Evolutionary conservation across 2,329 filamentous ascomycete species (phyloP).

Genomic region (Remersonia thermophila): DNA sequence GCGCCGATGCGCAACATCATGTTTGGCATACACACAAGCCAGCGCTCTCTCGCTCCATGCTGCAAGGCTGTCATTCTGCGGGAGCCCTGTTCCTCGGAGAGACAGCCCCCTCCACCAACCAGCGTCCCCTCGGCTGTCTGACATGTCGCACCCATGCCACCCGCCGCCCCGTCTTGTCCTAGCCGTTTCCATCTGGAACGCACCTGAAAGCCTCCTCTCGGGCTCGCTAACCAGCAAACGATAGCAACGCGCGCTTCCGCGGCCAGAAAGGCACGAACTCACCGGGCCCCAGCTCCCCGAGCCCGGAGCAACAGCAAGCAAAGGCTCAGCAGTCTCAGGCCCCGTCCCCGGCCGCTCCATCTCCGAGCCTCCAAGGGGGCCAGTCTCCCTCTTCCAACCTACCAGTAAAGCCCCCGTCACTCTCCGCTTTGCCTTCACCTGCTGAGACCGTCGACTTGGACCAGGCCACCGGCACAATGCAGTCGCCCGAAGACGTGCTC

Average conservation of each 20-base stretch:
- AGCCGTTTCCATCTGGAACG: too few species aligned
- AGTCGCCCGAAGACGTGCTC: constrained; percentile 42
- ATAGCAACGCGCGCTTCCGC: constrained; percentile 18
- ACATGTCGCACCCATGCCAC: constrained; percentile 1
- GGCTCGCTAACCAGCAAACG: not conserved
- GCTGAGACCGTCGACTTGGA: constrained; percentile 58
- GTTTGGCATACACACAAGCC: not conserved
- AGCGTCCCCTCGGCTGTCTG: constrained; percentile 1
- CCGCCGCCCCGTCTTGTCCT: not conserved
- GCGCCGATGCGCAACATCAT: not conserved
- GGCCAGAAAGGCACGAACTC: constrained; percentile 18
- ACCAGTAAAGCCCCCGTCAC: constrained; percentile 47
- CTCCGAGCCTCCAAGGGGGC: constrained; percentile 34
- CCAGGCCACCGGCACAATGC: constrained; percentile 37
- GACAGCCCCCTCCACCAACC: not conserved
- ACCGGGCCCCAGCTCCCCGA: constrained; percentile 11
- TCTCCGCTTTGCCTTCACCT: constrained; percentile 52
- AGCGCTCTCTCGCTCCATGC: constrained; percentile 1
- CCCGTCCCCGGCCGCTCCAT: constrained; percentile 22
- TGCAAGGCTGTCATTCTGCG: too few species aligned
- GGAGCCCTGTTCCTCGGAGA: not conserved
- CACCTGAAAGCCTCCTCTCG: too few species aligned
- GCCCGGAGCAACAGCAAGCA: constrained; percentile 9
- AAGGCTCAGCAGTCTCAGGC: constrained; percentile 4
- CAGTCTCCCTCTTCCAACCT: constrained; percentile 33